A percentile compares a stretch with the other conserved stretches of the same genome.
phyloP scores from a whole-genome alignment of 2,329 filamentous ascomycete species.

The Ceratocystis cubensis region DNA sequence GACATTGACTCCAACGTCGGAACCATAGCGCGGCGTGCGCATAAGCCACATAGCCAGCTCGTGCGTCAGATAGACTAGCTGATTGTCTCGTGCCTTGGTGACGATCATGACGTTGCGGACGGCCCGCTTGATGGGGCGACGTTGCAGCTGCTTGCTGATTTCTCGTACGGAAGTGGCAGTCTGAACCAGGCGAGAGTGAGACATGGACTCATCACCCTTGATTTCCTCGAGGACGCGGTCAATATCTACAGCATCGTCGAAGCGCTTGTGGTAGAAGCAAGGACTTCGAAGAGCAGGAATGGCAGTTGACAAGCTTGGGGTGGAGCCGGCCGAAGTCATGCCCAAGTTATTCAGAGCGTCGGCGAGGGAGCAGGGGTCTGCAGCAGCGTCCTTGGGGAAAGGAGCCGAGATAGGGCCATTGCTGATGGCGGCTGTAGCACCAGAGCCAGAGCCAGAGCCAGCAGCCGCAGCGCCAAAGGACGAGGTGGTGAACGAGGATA shows the following conservation, averaged over 20 bases:
- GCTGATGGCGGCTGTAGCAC: not conserved
- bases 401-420: constrained; percentile 30
- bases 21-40: constrained; percentile 77
- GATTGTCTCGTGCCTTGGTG: constrained; percentile 92
- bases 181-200: constrained; percentile 85
- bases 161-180: constrained; percentile 91
- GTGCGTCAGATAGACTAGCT: constrained; percentile 74
- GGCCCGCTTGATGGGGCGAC: constrained; percentile 79
- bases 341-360: constrained; percentile 45
- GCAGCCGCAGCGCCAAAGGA: constrained; percentile 21
- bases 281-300: constrained; percentile 71
- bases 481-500: constrained; percentile 32
- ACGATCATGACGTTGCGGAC: constrained; percentile 96
- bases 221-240: constrained; percentile 93
- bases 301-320: constrained; percentile 28
- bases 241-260: constrained; percentile 91
- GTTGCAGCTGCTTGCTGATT: constrained; percentile 87
- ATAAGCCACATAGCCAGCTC: constrained; percentile 84
- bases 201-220: constrained; percentile 75
- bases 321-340: constrained; percentile 27
- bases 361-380: constrained; percentile 41
- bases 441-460: constrained; percentile 24
- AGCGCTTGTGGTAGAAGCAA: constrained; percentile 95
- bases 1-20: constrained; percentile 82
- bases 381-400: constrained; percentile 23